A percentile compares a stretch with the other conserved stretches of the same genome.
phyloP scores from a whole-genome alignment of 2,329 filamentous ascomycete species.

The Aspergillus chevalieri region DNA sequence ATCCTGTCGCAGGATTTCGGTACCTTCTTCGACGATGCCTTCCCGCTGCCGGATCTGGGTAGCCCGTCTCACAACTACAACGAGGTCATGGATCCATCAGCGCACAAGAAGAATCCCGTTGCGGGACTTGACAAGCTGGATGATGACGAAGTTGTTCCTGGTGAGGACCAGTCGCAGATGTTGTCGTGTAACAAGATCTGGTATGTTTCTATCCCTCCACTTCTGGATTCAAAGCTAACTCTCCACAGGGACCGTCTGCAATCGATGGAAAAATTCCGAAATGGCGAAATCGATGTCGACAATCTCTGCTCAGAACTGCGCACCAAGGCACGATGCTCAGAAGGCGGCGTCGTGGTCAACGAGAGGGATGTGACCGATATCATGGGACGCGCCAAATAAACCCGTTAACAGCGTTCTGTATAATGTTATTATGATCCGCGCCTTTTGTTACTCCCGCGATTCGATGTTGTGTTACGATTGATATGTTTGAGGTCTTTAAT shows the following conservation, averaged over 20 bases:
- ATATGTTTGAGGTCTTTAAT: too few relatives aligned
- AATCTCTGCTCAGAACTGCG: conserved; percentile 86
- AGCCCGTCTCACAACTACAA: conserved; percentile 66
- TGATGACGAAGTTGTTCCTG: conserved; percentile 60
- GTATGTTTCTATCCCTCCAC: conserved; percentile 49
- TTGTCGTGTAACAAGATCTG: conserved; percentile 89
- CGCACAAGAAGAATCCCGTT: conserved; percentile 63
- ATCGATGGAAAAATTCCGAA: conserved; percentile 78
- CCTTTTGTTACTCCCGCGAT: too few relatives aligned
- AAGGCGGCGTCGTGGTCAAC: conserved; percentile 81
- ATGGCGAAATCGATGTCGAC: conserved; percentile 89
- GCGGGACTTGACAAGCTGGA: conserved; percentile 64
- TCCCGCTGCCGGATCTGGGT: conserved; percentile 68
- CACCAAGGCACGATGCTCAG: conserved; percentile 89
- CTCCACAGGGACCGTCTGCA: conserved; percentile 76
- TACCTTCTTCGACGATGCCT: conserved; percentile 67
- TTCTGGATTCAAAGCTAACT: not conserved
- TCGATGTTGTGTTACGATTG: too few relatives aligned
- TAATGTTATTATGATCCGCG: too few relatives aligned
- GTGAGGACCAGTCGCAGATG: conserved; percentile 56
- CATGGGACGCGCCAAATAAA: conserved; percentile 44
- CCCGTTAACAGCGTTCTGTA: not conserved
- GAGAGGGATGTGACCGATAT: conserved; percentile 82
- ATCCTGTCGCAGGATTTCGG: conserved; percentile 68
- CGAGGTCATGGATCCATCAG: conserved; percentile 26